Evolutionary conservation across 495 filamentous ascomycete genomes (phyloP).

Genomic region (Trypethelium eluteriae): DNA sequence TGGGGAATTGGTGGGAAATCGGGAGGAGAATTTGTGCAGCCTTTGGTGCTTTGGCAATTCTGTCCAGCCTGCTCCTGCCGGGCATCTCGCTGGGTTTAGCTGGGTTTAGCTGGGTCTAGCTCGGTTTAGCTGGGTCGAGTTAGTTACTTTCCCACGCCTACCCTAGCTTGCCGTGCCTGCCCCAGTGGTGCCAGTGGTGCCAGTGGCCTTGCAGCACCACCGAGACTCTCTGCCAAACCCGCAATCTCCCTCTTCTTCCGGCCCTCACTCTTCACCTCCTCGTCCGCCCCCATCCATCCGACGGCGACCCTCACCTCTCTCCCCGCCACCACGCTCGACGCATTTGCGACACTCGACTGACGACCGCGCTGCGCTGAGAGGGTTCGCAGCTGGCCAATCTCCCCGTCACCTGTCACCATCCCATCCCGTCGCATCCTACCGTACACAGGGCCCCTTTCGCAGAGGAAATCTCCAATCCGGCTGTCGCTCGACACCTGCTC

Average conservation of each 20-base stretch:
- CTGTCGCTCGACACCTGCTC: not conserved
- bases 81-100: not conserved
- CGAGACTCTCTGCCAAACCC: not conserved
- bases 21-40: not conserved
- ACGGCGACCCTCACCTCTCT: slow-evolving; percentile 6
- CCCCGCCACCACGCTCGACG: not conserved
- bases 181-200: too few species aligned
- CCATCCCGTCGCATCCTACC: not conserved
- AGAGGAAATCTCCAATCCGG: not conserved
- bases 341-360: not conserved
- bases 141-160: too few species aligned
- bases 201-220: not conserved
- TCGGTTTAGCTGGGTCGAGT: too few species aligned
- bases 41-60: not conserved
- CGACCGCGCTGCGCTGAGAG: slow-evolving; percentile 9
- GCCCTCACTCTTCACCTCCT: slow-evolving; percentile 5
- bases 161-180: too few species aligned
- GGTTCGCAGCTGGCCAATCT: slow-evolving; percentile 1
- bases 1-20: not conserved
- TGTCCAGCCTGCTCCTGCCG: too few species aligned
- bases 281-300: not conserved
- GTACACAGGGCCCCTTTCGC: not conserved
- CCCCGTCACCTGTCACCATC: not conserved
- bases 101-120: not conserved
- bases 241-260: not conserved